Base-by-base conservation (phyloP, 345 rosid genomes). In the Camelina hispida region DNA sequence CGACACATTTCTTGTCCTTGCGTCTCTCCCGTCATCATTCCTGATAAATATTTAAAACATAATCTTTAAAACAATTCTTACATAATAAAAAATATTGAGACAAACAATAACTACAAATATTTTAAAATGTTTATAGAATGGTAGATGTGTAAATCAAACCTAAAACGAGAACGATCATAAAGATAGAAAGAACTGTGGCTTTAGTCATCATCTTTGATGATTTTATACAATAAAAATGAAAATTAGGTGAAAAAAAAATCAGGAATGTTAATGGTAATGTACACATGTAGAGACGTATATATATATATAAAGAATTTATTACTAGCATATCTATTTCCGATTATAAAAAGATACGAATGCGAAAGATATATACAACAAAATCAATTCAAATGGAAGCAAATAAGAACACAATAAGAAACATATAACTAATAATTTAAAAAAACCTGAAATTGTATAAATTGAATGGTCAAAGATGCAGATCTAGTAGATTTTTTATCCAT, bases 1-100 rank as follows among this genome's bases (percentile, higher is more conserved):
- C 22, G 53, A 30, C 61, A 56, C 40, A 56, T 8, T n/a, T 56
- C 40, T 56, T 30, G 40, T 8, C 61, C 61, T 30, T 56, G 20
- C 11, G 40, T 34, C 40, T 8, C 40, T 7, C 32, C n/a, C 17
- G 5, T 25, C n/a, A 30, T 11, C 38, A 15, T 56, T 7, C 61
- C 40, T 56, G 1, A 14, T 7, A 7, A 56, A 55, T 28, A 28
- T 55, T 54, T 23, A 13, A 25, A 28, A 13, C 4, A 53, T 2
- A 53, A 22, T 7, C 10, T 7, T 48, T 1, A 16, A 48, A 9
- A 48, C 0, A 48, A 17, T 48, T 1, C 2, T 15, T 15, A 46
- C 6, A 48, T 1, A 48, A 48, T 15, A 7, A 16, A 16, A 9
- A 0, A 6, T 4, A 6, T 2, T 43, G 48, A 43, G 16, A n/a